Base-by-base conservation (phyloP, 2,329 filamentous ascomycete genomes). In the Monilinia aucupariae region DNA sequence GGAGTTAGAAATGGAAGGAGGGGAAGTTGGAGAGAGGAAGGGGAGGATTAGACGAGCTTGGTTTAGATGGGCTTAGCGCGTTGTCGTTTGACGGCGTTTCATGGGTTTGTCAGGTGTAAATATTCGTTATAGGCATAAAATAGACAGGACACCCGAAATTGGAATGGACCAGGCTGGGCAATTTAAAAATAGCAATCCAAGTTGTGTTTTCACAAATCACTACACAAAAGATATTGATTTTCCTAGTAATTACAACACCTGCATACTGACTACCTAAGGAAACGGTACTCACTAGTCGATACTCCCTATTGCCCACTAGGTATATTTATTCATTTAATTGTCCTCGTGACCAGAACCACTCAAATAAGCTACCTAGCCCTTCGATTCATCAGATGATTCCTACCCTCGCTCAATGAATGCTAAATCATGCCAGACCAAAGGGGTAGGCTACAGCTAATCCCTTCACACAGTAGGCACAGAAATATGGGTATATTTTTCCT, bases 1-100 rank as follows among this genome's bases (percentile, higher is more conserved):
- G 90, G 90, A 0, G 85, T 91, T 30, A 76, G 77, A 67, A 39
- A 39, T 39, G 34, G 79, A 78, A 66, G 80, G 76, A 63, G 63
- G 67, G 64, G 51, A 34, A 39, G 30, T 10, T 13, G 17, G n/a
- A 10, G 17, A 15, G 15, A 39, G 8, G 43, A 37, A 15, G 8
- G 15, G 39, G 22, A n/a, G 9, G n/a, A 17, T 32, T 13, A 17
- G 22, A 25, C 10, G 22, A 30, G 15, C 30, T 49, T 6, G 6
- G 2, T 22, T 6, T 48, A 22, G 32, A 39, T 15, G 30, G 5
- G 17, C 17, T 27, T 39, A 39, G 22, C 37, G 37, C 4, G 22
- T 20, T 59, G 37, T 8, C 4, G 56, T 20, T n/a, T 4, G 13
- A 27, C 50, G 12, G 22, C 22, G 22, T 59, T 37, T 51, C 3